Conservation (phyloP, 2,329 filamentous ascomycete genomes). For the Conoideocrella luteorostrata region DNA sequence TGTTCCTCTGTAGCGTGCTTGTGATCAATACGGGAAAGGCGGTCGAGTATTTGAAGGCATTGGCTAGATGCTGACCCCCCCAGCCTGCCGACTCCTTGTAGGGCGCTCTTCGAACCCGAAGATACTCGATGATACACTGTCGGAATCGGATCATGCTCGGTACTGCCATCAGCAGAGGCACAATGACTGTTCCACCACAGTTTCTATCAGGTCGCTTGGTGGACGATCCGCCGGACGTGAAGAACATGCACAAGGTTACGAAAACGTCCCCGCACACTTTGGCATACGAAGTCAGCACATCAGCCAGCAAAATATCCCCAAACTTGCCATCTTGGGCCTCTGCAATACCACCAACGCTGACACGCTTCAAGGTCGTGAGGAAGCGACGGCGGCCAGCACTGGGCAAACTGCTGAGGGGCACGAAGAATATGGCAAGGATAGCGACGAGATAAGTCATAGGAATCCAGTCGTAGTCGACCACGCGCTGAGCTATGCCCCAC, state of each 20-base stretch:
- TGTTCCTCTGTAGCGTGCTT: conserved; percentile 64
- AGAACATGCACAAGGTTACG: conserved; percentile 87
- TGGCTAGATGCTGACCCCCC: conserved; percentile 84
- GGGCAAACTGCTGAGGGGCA: conserved; percentile 64
- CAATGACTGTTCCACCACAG: conserved; percentile 72
- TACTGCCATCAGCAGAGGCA: conserved; percentile 77
- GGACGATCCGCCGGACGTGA: conserved; percentile 62
- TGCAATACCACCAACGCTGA: conserved; percentile 79
- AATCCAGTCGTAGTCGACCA: conserved; percentile 75
- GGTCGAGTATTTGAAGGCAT: conserved; percentile 90
- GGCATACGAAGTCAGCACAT: conserved; percentile 90
- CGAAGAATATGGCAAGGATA: conserved; percentile 63
- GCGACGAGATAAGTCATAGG: conserved; percentile 77
- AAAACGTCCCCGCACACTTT: conserved; percentile 88
- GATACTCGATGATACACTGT: conserved; percentile 86
- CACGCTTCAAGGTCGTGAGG: conserved; percentile 66
- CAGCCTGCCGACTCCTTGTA: conserved; percentile 55
- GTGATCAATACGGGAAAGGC: conserved; percentile 89
- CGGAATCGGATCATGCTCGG: conserved; percentile 82
- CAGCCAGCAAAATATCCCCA: conserved; percentile 85
- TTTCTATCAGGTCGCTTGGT: conserved; percentile 74
- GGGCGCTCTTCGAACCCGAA: conserved; percentile 58
- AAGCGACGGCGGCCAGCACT: conserved; percentile 69
- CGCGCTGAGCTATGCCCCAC: conserved; percentile 59
- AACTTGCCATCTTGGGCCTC: conserved; percentile 87